Percentiles rank a stretch among this genome's conserved stretches.
These are phyloP conservation scores for Amylocystis lapponica DNA, from an alignment of 768 basidiomycete genomes.

Conservation along the genomic window DNA sequence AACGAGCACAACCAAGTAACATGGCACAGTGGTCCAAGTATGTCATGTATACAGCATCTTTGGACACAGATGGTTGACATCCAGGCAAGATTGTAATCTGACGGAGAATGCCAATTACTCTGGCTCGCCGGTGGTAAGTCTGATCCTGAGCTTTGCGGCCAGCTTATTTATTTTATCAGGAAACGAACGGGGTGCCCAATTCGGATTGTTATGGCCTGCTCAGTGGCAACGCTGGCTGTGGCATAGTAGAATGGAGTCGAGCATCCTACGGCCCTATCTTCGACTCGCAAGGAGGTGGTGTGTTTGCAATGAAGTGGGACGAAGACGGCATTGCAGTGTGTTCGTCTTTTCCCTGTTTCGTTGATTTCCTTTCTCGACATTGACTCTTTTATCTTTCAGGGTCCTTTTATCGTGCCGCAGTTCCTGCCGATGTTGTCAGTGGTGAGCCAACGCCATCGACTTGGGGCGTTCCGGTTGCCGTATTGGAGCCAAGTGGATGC, in stretches of 20 bases:
- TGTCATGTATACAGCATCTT: conserved; percentile 7
- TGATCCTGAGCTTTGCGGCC: not conserved
- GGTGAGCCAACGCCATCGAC: conserved; percentile 58
- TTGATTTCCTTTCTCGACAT: not conserved
- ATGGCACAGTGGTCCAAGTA: conserved; percentile 68
- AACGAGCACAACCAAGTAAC: conserved; percentile 82
- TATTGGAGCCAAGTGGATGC: conserved; percentile 47
- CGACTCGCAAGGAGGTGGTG: conserved; percentile 74
- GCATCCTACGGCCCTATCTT: conserved; percentile 83
- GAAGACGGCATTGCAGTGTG: conserved; percentile 69
- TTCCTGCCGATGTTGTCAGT: conserved; percentile 58
- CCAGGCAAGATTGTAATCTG: conserved; percentile 47
- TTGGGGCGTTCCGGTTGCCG: conserved; percentile 68
- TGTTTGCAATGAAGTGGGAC: conserved; percentile 91
- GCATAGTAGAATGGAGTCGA: conserved; percentile 70
- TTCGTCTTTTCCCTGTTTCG: conserved; percentile 31
- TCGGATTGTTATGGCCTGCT: conserved; percentile 39
- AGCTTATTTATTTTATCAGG: conserved; percentile 21
- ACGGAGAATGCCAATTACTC: conserved; percentile 52
- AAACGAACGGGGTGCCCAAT: conserved; percentile 45
- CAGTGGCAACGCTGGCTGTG: conserved; percentile 67
- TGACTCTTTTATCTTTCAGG: conserved; percentile 33
- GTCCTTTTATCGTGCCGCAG: conserved; percentile 77
- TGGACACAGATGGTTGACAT: conserved; percentile 2
- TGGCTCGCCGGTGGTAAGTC: conserved; percentile 56